Evolutionary conservation across 345 rosid genomes (phyloP), one percentile per base, ranked within the genome.

Genomic region (Citrus reticulata): DNA sequence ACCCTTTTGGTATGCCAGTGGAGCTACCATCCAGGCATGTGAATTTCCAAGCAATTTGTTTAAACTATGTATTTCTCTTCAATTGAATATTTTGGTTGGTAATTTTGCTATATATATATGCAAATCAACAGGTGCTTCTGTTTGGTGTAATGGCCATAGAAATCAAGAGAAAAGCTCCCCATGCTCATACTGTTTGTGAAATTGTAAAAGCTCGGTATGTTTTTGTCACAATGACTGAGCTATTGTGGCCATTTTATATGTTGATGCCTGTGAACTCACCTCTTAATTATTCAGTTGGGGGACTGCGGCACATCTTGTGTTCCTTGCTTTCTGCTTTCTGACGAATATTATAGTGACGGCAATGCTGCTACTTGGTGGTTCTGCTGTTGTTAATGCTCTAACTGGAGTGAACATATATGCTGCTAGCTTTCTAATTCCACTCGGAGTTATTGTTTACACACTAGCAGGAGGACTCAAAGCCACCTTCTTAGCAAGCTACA

Each of bases 1-100:
- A 39, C 98, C 98, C 4, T 95, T 95, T 79, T 95, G 98, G 98
- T 95, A 95, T 70, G 98, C 98, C 22, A 92, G 98, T 72, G 98
- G 98, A 34, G 98, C 98, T 58, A 90, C 98, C 4, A 87, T 95
- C 79, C 98, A 95, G 97, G 98, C 89, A 88, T 32, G 81, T 77
- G 51, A 46, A 46, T 13, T 13, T 46, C 61, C 7, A 37, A 7
- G 17, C 46, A 32, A 40, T 59, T 40, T 0, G 16, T n/a, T 35
- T 25, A 37, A 16, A 6, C 9, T 4, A 0, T 9, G 1, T 32
- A 25, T 19, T 6, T 5, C 29, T 5, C 29, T 27, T 46, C 22
- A 9, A 14, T 42, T 20, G 60, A 42, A 29, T 19, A 75, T 63
- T 25, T 75, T 5, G 42, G 30, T 63, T 27, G 10, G 19, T 19